A percentile compares a stretch with the other conserved stretches of the same genome.
Evolutionary conservation across 2,329 filamentous ascomycete species (phyloP).

Genomic region (Penicillium sp.): DNA sequence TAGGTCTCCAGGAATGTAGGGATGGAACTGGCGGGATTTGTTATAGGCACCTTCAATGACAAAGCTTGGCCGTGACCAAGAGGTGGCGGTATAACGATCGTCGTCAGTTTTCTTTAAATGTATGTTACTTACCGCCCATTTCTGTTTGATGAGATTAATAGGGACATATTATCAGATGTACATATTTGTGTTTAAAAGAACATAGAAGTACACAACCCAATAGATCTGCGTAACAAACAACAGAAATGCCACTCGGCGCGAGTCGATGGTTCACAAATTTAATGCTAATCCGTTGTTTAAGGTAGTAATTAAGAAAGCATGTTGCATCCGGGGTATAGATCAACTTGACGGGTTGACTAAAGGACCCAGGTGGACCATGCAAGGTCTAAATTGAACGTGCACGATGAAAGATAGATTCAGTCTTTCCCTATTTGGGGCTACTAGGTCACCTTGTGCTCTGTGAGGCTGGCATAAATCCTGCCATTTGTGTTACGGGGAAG

Average conservation of each 20-base stretch:
- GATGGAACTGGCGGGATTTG: background rate
- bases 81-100: background rate
- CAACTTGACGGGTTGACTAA: background rate
- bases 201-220: background rate
- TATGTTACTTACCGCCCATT: background rate
- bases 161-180: background rate
- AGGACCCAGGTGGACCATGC: background rate
- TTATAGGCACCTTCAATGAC: background rate
- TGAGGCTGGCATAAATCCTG: conserved; percentile 4
- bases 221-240: background rate
- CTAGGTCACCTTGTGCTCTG: conserved; percentile 14
- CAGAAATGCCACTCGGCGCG: background rate
- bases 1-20: conserved; percentile 3
- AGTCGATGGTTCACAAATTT: background rate
- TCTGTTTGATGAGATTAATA: background rate
- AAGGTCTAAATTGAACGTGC: background rate
- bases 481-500: conserved; percentile 13
- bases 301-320: conserved; percentile 3
- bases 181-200: background rate
- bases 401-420: background rate
- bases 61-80: background rate
- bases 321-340: conserved; percentile 9
- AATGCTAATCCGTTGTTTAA: background rate
- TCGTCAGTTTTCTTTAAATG: background rate
- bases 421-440: conserved; percentile 4